These are phyloP conservation scores for Acacia acuminata DNA, from an alignment of 306 rosid species.

Conservation along the genomic window DNA sequence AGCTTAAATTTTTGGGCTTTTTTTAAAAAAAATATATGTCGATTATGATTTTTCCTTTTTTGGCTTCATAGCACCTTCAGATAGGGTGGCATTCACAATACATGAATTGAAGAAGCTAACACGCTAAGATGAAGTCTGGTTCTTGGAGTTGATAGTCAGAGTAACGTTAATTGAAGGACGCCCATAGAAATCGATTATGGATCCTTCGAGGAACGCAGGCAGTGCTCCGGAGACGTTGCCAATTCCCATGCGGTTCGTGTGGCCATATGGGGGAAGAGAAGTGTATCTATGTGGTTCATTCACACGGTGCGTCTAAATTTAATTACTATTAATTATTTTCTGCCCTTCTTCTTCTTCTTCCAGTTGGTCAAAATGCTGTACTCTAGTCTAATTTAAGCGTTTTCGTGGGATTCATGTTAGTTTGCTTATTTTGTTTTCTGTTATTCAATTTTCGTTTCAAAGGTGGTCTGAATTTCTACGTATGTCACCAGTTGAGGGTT, in stretches of 20 bases:
- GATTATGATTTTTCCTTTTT: neutral
- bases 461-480: conserved; percentile 97
- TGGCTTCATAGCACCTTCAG: conserved; percentile 35
- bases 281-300: conserved; percentile 90
- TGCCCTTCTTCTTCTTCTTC: neutral
- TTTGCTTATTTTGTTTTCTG: conserved; percentile 4
- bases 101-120: conserved; percentile 38
- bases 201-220: conserved; percentile 54
- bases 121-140: conserved; percentile 42
- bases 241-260: conserved; percentile 87
- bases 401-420: conserved; percentile 15
- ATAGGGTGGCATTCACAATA: conserved; percentile 47
- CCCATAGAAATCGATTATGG: conserved; percentile 75
- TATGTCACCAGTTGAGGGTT: conserved; percentile 91
- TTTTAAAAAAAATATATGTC: neutral
- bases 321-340: neutral
- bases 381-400: conserved; percentile 11
- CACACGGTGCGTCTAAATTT: conserved; percentile 54
- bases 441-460: conserved; percentile 18
- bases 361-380: conserved; percentile 19
- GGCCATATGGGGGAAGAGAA: conserved; percentile 91
- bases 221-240: conserved; percentile 65
- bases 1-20: conserved; percentile 3
- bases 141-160: conserved; percentile 41
- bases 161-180: conserved; percentile 29